Base-by-base conservation (phyloP, 345 rosid genomes). In the Ceriops decandra region DNA sequence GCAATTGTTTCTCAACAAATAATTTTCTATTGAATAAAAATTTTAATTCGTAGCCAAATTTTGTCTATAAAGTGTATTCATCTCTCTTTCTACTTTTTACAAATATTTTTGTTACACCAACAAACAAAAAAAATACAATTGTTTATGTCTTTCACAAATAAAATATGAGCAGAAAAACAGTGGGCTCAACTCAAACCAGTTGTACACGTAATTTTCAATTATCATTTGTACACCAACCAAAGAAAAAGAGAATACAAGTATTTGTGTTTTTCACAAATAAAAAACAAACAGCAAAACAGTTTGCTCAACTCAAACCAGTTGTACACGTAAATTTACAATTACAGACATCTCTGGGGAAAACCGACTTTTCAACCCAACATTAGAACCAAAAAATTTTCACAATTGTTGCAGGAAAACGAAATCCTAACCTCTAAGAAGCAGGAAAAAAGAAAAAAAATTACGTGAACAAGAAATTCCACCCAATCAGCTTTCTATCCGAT, bases 291-390 rank as follows among this genome's bases (percentile, higher is more conserved):
- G 42, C 26, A 20, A 22, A 52, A 21, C 8, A 11, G 51, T 10
- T 30, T 7, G 20, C 19, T 4, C 22, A 15, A 19, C 8, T n/a
- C 13, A 57, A 57, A 1, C 51, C 64, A 11, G 9, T 62, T 36
- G 27, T 53, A 27, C 11, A 20, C 7, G 21, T 72, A 72, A 72
- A 72, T 76, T 79, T 77, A 82, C 85, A 79, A 7, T 63, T 69
- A 17, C 68, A 19, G 42, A 59, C 73, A 69, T 69, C 47, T 58
- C 58, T 52, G 20, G 27, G 70, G 24, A 10, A 35, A 46, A 2
- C 60, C 52, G 57, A 57, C 30, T 58, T 54, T 73, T 65, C 17
- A 68, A 49, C 51, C 61, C 33, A 61, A 49, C 62, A 46, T 5
- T 24, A 56, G 28, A 52, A 36, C 33, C 2, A 10, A 33, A 60